A percentile compares a stretch with the other conserved stretches of the same genome.
These are phyloP conservation scores for Linanthus parryae DNA, from an alignment of 148 eudicot genomes.

Conservation along the genomic window DNA sequence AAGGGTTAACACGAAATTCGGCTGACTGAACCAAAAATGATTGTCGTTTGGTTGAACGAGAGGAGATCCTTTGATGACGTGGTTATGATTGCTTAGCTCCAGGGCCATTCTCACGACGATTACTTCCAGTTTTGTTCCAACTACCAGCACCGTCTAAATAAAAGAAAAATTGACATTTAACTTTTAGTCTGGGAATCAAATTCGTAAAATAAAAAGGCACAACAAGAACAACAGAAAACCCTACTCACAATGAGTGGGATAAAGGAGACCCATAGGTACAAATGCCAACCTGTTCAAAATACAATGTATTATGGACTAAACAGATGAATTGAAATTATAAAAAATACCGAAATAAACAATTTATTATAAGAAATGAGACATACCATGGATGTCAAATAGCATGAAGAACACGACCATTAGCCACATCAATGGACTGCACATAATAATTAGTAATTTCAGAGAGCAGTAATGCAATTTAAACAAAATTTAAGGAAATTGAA, in stretches of 20 bases:
- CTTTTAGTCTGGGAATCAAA: background rate
- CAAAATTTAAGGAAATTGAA: background rate
- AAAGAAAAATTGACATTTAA: background rate
- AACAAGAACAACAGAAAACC: background rate
- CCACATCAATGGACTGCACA: slow-evolving; percentile 42
- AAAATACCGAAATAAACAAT: background rate
- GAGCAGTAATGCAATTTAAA: too few species aligned
- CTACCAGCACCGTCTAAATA: slow-evolving; percentile 22
- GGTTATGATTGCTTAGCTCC: slow-evolving; percentile 17
- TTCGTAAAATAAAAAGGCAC: background rate
- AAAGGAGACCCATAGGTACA: slow-evolving; percentile 39
- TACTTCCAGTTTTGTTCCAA: slow-evolving; percentile 41
- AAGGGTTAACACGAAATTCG: slow-evolving; percentile 32
- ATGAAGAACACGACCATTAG: slow-evolving; percentile 29
- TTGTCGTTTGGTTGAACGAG: slow-evolving; percentile 33
- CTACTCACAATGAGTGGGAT: slow-evolving; percentile 33
- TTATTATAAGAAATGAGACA: background rate
- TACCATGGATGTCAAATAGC: slow-evolving; percentile 40
- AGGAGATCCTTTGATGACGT: slow-evolving; percentile 30
- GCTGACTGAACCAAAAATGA: slow-evolving; percentile 36
- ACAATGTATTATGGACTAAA: too few species aligned
- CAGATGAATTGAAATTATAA: background rate
- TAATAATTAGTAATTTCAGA: background rate
- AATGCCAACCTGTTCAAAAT: slow-evolving; percentile 31
- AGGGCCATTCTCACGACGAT: slow-evolving; percentile 39